phyloP scores from a whole-genome alignment of 2,329 filamentous ascomycete species.

The Colletotrichum tropicale region DNA sequence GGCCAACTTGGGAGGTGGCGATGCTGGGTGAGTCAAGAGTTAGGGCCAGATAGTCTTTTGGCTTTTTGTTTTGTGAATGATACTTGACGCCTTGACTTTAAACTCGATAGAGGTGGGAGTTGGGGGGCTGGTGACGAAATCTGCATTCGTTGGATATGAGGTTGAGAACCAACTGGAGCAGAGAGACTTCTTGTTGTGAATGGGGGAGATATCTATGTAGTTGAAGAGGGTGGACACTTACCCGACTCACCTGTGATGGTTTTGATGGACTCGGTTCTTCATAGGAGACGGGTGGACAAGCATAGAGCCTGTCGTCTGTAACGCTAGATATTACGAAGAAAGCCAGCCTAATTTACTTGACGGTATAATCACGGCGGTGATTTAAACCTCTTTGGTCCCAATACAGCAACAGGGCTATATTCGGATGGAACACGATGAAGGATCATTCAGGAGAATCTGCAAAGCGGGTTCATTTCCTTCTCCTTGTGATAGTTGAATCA shows the following conservation, averaged over 20 bases:
- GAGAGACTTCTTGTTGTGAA: neutral
- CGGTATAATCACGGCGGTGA: neutral
- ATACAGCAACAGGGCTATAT: neutral
- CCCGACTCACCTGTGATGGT: neutral
- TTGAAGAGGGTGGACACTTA: neutral
- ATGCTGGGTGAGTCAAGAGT: neutral
- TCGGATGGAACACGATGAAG: neutral
- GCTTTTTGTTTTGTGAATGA: neutral
- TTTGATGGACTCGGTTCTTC: neutral
- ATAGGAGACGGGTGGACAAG: neutral
- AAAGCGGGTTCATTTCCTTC: neutral
- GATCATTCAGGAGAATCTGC: neutral
- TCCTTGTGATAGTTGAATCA: fast-evolving
- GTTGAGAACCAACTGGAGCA: neutral
- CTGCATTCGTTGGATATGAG: neutral
- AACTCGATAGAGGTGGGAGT: neutral
- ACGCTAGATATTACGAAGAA: neutral
- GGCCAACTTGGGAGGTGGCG: neutral
- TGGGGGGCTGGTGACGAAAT: neutral
- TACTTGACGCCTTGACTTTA: neutral
- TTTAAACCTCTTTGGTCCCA: neutral
- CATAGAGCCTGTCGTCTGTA: neutral
- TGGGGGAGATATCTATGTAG: neutral
- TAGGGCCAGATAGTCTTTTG: fast-evolving
- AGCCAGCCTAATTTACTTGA: neutral